These are phyloP conservation scores for Penicillium tannophilum DNA, from an alignment of 495 filamentous ascomycete species.

Conservation along the genomic window DNA sequence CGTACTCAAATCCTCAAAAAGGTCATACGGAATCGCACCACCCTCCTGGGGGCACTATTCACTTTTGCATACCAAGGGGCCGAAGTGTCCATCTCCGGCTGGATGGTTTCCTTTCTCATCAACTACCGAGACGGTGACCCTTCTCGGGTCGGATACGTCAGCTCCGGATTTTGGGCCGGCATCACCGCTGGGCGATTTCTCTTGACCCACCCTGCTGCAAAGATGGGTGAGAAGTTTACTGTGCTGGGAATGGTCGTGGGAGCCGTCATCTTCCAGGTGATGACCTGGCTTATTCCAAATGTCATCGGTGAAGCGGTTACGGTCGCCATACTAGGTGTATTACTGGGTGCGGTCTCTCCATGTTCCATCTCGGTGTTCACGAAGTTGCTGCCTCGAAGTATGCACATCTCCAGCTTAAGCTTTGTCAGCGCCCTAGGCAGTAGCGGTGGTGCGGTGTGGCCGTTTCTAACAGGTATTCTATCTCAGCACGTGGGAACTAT, in stretches of 20 bases:
- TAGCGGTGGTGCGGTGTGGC: constrained; percentile 71
- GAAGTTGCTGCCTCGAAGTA: constrained; percentile 57
- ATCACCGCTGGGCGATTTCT: constrained; percentile 72
- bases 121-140: constrained; percentile 66
- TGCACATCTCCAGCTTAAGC: constrained; percentile 68
- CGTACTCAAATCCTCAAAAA: constrained; percentile 58
- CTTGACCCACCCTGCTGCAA: constrained; percentile 62
- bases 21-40: constrained; percentile 59
- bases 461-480: constrained; percentile 72
- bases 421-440: constrained; percentile 74
- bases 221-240: constrained; percentile 67
- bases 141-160: constrained; percentile 73
- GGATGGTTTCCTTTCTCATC: constrained; percentile 82
- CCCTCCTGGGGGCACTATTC: constrained; percentile 71
- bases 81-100: constrained; percentile 76
- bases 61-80: constrained; percentile 83
- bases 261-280: constrained; percentile 65
- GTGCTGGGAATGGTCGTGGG: constrained; percentile 61
- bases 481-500: constrained; percentile 70
- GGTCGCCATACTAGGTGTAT: constrained; percentile 69
- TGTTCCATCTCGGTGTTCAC: constrained; percentile 70
- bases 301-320: constrained; percentile 70
- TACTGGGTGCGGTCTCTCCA: constrained; percentile 79
- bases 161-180: constrained; percentile 80
- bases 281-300: constrained; percentile 76